These are phyloP conservation scores for Iris macrosiphon DNA, from an alignment of 106 monocot genomes.

Conservation along the genomic window DNA sequence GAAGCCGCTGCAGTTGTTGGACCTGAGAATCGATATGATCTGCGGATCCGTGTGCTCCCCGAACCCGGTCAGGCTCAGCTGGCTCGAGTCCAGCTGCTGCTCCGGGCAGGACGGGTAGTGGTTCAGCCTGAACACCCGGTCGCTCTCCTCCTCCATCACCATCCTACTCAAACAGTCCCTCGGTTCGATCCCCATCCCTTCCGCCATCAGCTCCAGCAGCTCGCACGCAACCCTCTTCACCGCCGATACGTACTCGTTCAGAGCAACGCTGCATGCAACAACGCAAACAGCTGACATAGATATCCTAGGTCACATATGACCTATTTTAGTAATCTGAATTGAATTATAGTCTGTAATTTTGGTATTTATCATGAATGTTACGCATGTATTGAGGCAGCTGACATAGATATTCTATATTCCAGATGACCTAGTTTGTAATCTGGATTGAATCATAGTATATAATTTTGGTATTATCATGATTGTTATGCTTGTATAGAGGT, in stretches of 20 bases:
- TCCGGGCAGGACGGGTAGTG: slow-evolving; percentile 56
- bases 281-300: neutral
- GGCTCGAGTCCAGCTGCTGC: slow-evolving; percentile 9
- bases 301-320: too few species aligned
- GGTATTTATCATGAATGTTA: neutral
- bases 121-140: slow-evolving; percentile 52
- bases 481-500: too few species aligned
- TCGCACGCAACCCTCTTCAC: slow-evolving; percentile 26
- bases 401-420: too few species aligned
- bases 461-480: too few species aligned
- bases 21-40: slow-evolving; percentile 36
- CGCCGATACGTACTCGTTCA: slow-evolving; percentile 43
- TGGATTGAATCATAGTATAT: too few species aligned
- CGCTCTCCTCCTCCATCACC: slow-evolving; percentile 37
- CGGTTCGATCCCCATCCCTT: slow-evolving; percentile 33
- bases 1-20: slow-evolving; percentile 30
- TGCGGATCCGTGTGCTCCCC: slow-evolving; percentile 63
- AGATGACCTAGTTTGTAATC: too few species aligned
- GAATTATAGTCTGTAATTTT: neutral
- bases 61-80: slow-evolving; percentile 34
- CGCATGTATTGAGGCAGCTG: too few species aligned
- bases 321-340: neutral
- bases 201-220: slow-evolving; percentile 51
- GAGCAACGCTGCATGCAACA: slow-evolving; percentile 30
- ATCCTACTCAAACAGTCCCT: slow-evolving; percentile 30